phyloP scores from a whole-genome alignment of 768 basidiomycete genomes.

The Lentinula guzmanii region DNA sequence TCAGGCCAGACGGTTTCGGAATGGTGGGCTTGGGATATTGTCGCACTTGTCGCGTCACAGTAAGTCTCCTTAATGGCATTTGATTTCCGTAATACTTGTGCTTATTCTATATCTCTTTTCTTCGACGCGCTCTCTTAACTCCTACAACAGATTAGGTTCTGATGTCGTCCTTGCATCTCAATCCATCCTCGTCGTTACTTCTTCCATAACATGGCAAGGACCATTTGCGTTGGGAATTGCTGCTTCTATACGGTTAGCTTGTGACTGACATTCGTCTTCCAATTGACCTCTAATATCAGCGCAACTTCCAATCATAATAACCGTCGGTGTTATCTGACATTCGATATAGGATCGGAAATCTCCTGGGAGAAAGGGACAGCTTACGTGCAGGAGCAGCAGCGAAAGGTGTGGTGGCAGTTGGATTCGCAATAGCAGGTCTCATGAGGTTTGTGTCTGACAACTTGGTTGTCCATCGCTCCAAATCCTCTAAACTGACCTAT shows the following conservation, averaged over 20 bases:
- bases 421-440: constrained; percentile 55
- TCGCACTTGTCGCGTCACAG: constrained; percentile 52
- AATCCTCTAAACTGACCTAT: neutral
- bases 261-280: constrained; percentile 36
- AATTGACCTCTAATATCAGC: neutral
- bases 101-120: neutral
- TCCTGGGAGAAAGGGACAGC: constrained; percentile 76
- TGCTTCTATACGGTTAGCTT: constrained; percentile 51
- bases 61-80: constrained; percentile 16
- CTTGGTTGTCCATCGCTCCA: neutral
- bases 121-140: neutral
- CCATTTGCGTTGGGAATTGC: constrained; percentile 82
- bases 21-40: constrained; percentile 97
- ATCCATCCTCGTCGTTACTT: constrained; percentile 74
- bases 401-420: constrained; percentile 58
- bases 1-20: constrained; percentile 77
- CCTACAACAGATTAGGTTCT: constrained; percentile 58
- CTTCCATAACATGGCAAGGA: constrained; percentile 74
- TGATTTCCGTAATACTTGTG: neutral
- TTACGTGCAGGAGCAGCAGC: constrained; percentile 68
- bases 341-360: constrained; percentile 68
- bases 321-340: neutral
- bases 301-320: too few species aligned
- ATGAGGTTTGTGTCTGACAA: constrained; percentile 42
- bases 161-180: constrained; percentile 74